Base-by-base conservation (phyloP, 495 filamentous ascomycete species). In the Ramalina intermedia region DNA sequence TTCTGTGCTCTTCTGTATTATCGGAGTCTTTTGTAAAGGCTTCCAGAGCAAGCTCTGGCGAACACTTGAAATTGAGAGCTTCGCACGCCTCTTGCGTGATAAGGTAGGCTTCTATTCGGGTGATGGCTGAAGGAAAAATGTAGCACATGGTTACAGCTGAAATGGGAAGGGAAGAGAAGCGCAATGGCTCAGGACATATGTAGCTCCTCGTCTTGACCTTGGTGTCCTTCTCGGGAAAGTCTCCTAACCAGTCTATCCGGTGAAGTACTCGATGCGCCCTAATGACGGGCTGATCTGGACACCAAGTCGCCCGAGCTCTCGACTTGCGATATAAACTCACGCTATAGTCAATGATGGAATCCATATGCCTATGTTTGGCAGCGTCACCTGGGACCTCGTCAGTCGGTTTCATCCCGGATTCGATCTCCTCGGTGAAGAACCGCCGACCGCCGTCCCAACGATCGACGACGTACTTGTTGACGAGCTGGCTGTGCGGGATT, bases 11-110 rank as follows among this genome's bases (percentile, higher is more conserved):
- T 33, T 85, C 85, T 2, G 80, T 82, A 55, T 94, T 94, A 56
- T 94, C 86, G 7, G 87, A 88, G 58, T 96, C 88, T 58, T 98
- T 96, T 1, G 91, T 98, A 24, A 96, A 70, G 1, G 91, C 88
- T 58, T 96, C 93, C 1, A 98, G 68, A 0, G 89, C 89, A 41
- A 87, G 69, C 6, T 73, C 74, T 0, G 83, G 74, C 6, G 66
- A 65, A n/a, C 94, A 66, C 2, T 69, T 55, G 3, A 88, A 63
- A 17, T 69, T 69, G 14, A 85, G 57, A 8, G 78, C 61, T 12
- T 75, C 64, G 41, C 81, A 79, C 12, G 77, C 76, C 50, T 98
- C 89, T 5, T 84, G 61, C 0, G 84, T 81, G 48, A 96, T 82
- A 14, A 98, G 67, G 49, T 81, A 85, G 0, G 82, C 79, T 51